phyloP scores from a whole-genome alignment of 345 rosid genomes.

The Acer negundo region DNA sequence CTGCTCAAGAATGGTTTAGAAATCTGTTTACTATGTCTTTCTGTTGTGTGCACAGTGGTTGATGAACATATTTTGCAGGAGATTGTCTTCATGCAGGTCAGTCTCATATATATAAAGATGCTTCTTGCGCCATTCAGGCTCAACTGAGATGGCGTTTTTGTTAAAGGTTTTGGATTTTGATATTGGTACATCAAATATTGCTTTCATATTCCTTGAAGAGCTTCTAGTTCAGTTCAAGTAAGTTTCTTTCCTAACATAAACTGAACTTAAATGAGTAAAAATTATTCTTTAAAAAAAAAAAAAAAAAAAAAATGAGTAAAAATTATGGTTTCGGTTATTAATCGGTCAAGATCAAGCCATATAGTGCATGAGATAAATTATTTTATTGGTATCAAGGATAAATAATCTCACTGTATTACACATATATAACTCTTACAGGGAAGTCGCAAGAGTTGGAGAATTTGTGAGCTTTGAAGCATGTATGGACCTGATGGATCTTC shows the following conservation, averaged over 20 bases:
- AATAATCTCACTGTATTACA: background rate
- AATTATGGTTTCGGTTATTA: conserved; percentile 5
- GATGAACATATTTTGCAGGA: conserved; percentile 45
- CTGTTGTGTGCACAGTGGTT: conserved; percentile 18
- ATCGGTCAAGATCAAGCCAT: background rate
- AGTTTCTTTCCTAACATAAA: conserved; percentile 14
- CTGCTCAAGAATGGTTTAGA: background rate
- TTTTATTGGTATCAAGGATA: background rate
- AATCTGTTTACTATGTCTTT: conserved; percentile 1
- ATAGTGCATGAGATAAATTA: background rate
- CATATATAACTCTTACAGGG: conserved; percentile 35
- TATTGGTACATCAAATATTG: conserved; percentile 55
- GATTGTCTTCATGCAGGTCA: conserved; percentile 68
- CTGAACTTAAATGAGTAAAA: background rate
- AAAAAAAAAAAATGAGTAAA: background rate
- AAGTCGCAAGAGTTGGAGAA: conserved; percentile 70
- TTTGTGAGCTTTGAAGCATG: conserved; percentile 67
- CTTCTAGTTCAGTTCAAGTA: conserved; percentile 61
- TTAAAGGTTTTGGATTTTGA: conserved; percentile 61
- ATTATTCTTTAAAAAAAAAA: too few species aligned
- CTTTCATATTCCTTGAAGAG: conserved; percentile 57
- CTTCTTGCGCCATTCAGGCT: conserved; percentile 8
- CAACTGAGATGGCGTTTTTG: background rate
- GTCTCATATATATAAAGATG: conserved; percentile 1
- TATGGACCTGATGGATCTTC: conserved; percentile 90